Conservation (phyloP, 352 stramenopile genomes). For the Phytophthora nicotianae region DNA sequence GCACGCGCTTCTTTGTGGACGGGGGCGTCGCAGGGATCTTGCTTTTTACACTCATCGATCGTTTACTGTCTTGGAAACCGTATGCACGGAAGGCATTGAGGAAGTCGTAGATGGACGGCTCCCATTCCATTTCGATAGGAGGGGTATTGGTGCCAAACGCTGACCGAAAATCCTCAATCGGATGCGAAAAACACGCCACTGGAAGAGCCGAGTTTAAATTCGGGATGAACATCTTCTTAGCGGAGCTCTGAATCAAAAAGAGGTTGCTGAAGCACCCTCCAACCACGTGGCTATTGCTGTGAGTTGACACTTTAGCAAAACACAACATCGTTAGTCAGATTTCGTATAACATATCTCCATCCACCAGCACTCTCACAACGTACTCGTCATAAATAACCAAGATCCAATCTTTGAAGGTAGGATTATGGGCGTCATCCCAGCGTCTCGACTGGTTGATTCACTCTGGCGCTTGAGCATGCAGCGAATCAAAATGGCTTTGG, state of each 20-base stretch:
- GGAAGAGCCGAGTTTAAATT: constrained; percentile 52
- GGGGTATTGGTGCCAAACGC: constrained; percentile 37
- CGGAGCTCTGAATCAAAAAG: constrained; percentile 49
- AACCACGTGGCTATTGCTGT: constrained; percentile 69
- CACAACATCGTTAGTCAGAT: constrained; percentile 8
- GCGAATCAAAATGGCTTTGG: constrained; percentile 70
- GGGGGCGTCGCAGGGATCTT: constrained; percentile 60
- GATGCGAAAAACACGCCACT: constrained; percentile 52
- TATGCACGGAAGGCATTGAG: constrained; percentile 77
- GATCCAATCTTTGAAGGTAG: constrained; percentile 65
- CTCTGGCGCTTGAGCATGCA: constrained; percentile 44
- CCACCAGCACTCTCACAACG: constrained; percentile 5
- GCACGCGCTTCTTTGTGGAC: constrained; percentile 28
- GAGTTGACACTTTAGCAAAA: constrained; percentile 66
- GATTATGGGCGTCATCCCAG: constrained; percentile 23
- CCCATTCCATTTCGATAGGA: constrained; percentile 68
- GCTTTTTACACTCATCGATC: constrained; percentile 82
- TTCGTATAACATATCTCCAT: not conserved
- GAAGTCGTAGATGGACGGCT: constrained; percentile 77
- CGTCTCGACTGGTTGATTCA: constrained; percentile 15
- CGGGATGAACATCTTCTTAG: constrained; percentile 9
- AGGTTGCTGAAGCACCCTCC: constrained; percentile 78
- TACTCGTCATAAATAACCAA: constrained; percentile 86
- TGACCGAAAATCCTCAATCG: constrained; percentile 56
- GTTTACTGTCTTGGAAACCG: constrained; percentile 84